Conservation (phyloP, 2,329 filamentous ascomycete species). For the Setomelanomma holmii region DNA sequence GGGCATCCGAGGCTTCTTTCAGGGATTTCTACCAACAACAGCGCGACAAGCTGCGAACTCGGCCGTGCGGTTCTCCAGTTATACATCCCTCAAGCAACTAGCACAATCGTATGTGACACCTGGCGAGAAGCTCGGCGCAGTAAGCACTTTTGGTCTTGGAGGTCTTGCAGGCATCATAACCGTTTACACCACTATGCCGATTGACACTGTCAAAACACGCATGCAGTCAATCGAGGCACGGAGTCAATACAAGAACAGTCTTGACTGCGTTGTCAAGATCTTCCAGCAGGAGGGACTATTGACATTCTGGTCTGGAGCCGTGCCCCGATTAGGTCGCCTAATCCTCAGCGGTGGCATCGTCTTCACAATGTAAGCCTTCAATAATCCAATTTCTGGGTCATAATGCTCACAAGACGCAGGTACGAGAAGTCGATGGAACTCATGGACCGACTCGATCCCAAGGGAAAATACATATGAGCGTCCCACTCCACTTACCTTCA, state of each 20-base stretch:
- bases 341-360: conserved; percentile 96
- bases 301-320: conserved; percentile 92
- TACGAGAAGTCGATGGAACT: conserved; percentile 96
- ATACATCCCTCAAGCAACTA: conserved; percentile 88
- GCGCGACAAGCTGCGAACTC: conserved; percentile 94
- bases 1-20: conserved; percentile 91
- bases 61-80: conserved; percentile 87
- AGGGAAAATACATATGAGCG: conserved; percentile 76
- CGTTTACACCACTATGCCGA: conserved; percentile 73
- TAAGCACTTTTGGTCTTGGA: conserved; percentile 90
- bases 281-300: conserved; percentile 87
- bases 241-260: conserved; percentile 82
- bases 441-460: conserved; percentile 80
- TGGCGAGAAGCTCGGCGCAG: conserved; percentile 88
- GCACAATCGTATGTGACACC: conserved; percentile 92
- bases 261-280: conserved; percentile 82
- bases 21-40: conserved; percentile 94
- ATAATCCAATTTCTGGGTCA: conserved; percentile 13
- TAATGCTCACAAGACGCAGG: conserved; percentile 43
- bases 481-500: no score
- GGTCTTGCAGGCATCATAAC: conserved; percentile 89
- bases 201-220: conserved; percentile 94
- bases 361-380: conserved; percentile 79
- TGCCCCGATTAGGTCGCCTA: conserved; percentile 83
- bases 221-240: conserved; percentile 96